Conservation (phyloP, 208 protist species). For the Blechomonas ayalai region DNA sequence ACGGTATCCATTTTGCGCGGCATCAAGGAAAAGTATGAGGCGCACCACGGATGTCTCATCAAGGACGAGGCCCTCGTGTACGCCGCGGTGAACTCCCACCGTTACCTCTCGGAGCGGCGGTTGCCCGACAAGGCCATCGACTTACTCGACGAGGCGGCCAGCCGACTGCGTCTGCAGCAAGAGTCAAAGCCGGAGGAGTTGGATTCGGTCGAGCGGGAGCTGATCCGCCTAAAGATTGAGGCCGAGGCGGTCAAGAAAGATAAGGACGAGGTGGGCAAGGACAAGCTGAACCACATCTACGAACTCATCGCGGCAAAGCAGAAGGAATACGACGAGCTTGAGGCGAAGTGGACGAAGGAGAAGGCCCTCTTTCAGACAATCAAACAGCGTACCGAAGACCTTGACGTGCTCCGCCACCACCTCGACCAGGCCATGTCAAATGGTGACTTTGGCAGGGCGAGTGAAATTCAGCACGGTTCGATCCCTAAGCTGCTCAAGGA, state of each 20-base stretch:
- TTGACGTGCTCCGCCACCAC: conserved; percentile 75
- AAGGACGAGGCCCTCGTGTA: conserved; percentile 88
- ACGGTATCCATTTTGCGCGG: conserved; percentile 97
- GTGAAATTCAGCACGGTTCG: conserved; percentile 69
- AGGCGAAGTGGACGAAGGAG: conserved; percentile 82
- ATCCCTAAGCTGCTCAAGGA: conserved; percentile 83
- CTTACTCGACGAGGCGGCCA: conserved; percentile 96
- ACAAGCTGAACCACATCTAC: conserved; percentile 72
- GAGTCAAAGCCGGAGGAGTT: conserved; percentile 95
- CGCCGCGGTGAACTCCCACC: conserved; percentile 85
- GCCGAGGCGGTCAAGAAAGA: conserved; percentile 91
- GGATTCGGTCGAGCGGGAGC: conserved; percentile 90
- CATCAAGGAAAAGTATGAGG: conserved; percentile 92
- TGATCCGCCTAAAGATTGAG: conserved; percentile 91
- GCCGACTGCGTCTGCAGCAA: conserved; percentile 89
- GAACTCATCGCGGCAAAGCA: conserved; percentile 61
- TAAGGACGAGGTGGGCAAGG: conserved; percentile 86
- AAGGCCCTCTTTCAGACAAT: conserved; percentile 85
- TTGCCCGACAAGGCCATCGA: conserved; percentile 99
- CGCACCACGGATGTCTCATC: conserved; percentile 87
- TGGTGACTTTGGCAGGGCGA: conserved; percentile 69
- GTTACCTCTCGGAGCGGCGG: conserved; percentile 96
- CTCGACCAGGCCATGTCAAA: conserved; percentile 74
- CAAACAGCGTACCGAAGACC: conserved; percentile 87
- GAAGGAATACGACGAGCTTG: conserved; percentile 79